Evolutionary conservation across 2,329 filamentous ascomycete species (phyloP).

Genomic region (Trichocomaceae sp.): DNA sequence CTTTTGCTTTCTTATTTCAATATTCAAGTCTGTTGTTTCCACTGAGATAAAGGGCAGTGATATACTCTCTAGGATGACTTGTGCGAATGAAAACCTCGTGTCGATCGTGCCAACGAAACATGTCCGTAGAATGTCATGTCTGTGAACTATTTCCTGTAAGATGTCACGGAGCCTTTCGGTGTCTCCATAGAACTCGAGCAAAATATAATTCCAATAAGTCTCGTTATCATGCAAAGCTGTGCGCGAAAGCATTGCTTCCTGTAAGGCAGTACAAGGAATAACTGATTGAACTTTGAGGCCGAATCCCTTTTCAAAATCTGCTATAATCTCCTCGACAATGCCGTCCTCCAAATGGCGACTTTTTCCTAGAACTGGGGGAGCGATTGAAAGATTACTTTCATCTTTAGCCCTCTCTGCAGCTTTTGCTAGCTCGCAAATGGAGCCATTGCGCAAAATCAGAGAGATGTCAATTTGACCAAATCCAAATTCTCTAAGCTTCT

Average conservation of each 20-base stretch:
- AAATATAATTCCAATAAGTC: constrained; percentile 67
- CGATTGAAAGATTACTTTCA: background rate
- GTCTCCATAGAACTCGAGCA: constrained; percentile 54
- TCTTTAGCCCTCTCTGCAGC: constrained; percentile 9
- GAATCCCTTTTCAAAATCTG: constrained; percentile 28
- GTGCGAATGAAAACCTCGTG: constrained; percentile 57
- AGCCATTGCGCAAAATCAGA: constrained; percentile 60
- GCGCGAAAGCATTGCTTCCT: constrained; percentile 77
- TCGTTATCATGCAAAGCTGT: constrained; percentile 36
- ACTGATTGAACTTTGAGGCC: constrained; percentile 46
- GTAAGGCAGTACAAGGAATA: constrained; percentile 76
- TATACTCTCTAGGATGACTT: constrained; percentile 57
- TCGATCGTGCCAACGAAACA: constrained; percentile 63
- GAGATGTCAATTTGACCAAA: constrained; percentile 57
- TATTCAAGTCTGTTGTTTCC: constrained; percentile 33
- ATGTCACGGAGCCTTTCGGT: constrained; percentile 46
- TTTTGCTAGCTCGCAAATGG: constrained; percentile 54
- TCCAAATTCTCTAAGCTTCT: constrained; percentile 45
- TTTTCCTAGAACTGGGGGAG: constrained; percentile 2
- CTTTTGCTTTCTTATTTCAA: constrained; percentile 45
- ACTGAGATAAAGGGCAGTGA: constrained; percentile 40
- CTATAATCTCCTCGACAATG: constrained; percentile 26
- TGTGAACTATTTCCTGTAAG: constrained; percentile 57
- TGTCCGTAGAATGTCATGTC: constrained; percentile 73
- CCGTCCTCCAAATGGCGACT: constrained; percentile 18